phyloP scores from a whole-genome alignment of 2,329 filamentous ascomycete species.

The Pseudogymnoascus sp. region DNA sequence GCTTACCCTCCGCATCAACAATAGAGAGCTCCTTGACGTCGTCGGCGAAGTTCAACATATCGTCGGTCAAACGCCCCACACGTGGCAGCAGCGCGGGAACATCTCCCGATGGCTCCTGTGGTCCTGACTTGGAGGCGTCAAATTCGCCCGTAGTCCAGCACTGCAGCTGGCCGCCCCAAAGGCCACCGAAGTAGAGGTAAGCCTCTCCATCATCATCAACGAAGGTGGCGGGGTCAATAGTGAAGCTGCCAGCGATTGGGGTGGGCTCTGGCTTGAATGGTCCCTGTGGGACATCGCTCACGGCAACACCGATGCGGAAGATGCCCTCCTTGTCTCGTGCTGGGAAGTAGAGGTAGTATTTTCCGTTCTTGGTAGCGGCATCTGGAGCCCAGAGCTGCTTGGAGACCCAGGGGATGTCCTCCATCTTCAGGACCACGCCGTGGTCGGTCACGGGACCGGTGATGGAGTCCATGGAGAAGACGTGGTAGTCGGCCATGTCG shows the following conservation, averaged over 20 bases:
- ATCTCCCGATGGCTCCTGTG: constrained; percentile 53
- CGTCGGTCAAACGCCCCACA: constrained; percentile 53
- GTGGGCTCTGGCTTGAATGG: constrained; percentile 60
- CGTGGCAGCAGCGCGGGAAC: constrained; percentile 54
- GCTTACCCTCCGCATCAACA: constrained; percentile 52
- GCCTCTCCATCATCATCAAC: constrained; percentile 62
- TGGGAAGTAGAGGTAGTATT: constrained; percentile 72
- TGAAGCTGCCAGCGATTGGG: constrained; percentile 61
- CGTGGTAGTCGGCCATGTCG: constrained; percentile 77
- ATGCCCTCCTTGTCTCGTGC: constrained; percentile 61
- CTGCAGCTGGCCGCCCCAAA: constrained; percentile 76
- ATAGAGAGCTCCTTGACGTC: constrained; percentile 55
- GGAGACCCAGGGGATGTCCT: constrained; percentile 66
- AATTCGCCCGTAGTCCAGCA: constrained; percentile 58
- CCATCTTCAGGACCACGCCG: constrained; percentile 56
- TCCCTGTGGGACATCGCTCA: constrained; percentile 53
- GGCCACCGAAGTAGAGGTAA: constrained; percentile 68
- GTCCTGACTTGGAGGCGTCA: constrained; percentile 44
- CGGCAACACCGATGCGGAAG: constrained; percentile 69
- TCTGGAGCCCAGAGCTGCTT: constrained; percentile 80
- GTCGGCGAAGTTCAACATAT: constrained; percentile 56
- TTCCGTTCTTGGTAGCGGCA: constrained; percentile 58
- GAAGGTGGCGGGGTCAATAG: constrained; percentile 68
- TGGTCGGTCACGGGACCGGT: constrained; percentile 60
- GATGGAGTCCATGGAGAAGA: constrained; percentile 52